phyloP scores from a whole-genome alignment of 2,329 filamentous ascomycete species.

The Tolypocladium sp. region DNA sequence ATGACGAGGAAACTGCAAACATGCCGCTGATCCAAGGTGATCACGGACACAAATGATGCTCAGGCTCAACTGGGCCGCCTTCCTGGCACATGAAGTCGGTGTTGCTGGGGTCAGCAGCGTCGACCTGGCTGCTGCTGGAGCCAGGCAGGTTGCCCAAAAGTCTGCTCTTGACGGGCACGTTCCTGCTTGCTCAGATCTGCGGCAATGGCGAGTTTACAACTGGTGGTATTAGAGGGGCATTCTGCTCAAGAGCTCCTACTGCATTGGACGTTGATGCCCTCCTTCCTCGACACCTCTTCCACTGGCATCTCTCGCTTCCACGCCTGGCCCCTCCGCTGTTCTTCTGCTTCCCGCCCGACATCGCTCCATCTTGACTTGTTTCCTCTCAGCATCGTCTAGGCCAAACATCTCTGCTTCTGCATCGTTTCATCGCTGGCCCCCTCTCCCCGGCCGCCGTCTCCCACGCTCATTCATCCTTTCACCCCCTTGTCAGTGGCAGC shows the following conservation, averaged over 20 bases:
- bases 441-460: not conserved
- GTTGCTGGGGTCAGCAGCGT: not conserved
- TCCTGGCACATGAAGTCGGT: too few species aligned
- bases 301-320: not conserved
- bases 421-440: not conserved
- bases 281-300: not conserved
- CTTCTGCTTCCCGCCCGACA: not conserved
- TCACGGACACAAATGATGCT: not conserved
- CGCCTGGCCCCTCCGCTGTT: not conserved
- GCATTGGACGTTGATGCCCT: not conserved
- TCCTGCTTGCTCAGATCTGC: not conserved
- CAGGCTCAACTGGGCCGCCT: not conserved
- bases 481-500: not conserved
- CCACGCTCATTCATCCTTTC: not conserved
- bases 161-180: not conserved
- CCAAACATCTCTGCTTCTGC: slow-evolving; percentile 1
- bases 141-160: not conserved
- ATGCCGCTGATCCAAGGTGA: not conserved
- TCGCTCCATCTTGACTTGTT: not conserved
- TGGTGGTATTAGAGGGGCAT: not conserved
- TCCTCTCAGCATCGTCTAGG: not conserved
- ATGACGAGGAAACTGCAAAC: not conserved
- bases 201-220: not conserved
- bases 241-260: not conserved
- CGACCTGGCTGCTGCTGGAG: not conserved